Evolutionary conservation across 495 filamentous ascomycete species (phyloP).

Genomic region (Annulohypoxylon moriforme): DNA sequence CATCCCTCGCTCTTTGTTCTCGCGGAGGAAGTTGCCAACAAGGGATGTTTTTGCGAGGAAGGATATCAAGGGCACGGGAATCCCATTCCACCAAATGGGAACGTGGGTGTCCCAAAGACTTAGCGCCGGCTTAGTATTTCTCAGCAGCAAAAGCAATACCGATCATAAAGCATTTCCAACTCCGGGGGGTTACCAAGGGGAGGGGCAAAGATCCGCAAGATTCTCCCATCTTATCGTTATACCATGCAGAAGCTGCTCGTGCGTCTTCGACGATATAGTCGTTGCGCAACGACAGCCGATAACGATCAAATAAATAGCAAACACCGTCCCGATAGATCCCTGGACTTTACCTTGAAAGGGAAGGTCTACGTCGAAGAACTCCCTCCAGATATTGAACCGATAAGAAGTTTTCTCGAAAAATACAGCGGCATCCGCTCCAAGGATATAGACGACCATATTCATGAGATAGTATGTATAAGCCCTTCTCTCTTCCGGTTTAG

Average conservation of each 20-base stretch:
- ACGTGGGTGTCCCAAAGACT: neutral
- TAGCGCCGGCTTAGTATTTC: neutral
- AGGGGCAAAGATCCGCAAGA: neutral
- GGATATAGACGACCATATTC: slow-evolving; percentile 60
- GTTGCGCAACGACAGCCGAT: slow-evolving; percentile 17
- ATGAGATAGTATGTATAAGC: slow-evolving; percentile 53
- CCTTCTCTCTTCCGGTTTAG: neutral
- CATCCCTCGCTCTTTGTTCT: neutral
- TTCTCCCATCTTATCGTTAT: neutral
- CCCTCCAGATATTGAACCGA: slow-evolving; percentile 47
- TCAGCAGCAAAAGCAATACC: neutral
- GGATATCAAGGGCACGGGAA: neutral
- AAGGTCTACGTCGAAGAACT: slow-evolving; percentile 43
- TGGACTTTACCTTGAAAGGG: slow-evolving; percentile 24
- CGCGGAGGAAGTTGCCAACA: neutral
- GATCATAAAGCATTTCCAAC: neutral
- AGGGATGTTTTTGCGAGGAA: slow-evolving; percentile 4
- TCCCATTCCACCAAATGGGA: neutral
- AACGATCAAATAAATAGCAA: slow-evolving; percentile 2
- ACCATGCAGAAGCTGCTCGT: slow-evolving; percentile 29
- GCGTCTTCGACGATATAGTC: slow-evolving; percentile 31
- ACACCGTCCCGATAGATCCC: slow-evolving; percentile 24
- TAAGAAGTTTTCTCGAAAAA: slow-evolving; percentile 54
- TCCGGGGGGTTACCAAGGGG: neutral
- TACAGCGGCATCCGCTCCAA: slow-evolving; percentile 60